Percentiles rank a stretch among this genome's conserved stretches.
Evolutionary conservation across 305 asterid genomes (phyloP).

Genomic region (Solanum hybrid): DNA sequence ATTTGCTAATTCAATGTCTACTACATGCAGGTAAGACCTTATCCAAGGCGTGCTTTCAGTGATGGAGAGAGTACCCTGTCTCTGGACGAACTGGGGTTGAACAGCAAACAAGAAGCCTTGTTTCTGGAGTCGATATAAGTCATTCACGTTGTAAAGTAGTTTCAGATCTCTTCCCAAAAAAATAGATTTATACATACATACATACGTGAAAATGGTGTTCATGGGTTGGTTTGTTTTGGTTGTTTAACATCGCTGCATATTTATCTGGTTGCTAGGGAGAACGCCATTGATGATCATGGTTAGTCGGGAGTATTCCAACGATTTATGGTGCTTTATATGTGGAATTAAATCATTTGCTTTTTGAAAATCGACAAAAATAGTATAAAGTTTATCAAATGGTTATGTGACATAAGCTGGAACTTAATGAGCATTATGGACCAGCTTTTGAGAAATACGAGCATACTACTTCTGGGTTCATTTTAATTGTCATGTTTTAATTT

Average conservation of each 20-base stretch:
- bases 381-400: neutral
- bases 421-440: neutral
- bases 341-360: neutral
- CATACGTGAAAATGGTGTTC: neutral
- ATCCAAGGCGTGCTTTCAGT: constrained; percentile 77
- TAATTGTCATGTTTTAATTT: neutral
- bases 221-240: constrained; percentile 11
- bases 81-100: constrained; percentile 73
- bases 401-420: neutral
- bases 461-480: neutral
- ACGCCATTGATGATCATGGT: neutral
- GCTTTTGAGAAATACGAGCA: neutral
- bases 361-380: neutral
- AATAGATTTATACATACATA: neutral
- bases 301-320: neutral
- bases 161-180: constrained; percentile 2
- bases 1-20: neutral
- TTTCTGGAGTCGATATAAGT: constrained; percentile 69
- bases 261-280: neutral
- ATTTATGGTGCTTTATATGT: neutral
- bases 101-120: constrained; percentile 95
- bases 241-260: neutral
- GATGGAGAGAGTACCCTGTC: constrained; percentile 54
- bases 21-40: constrained; percentile 69
- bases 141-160: constrained; percentile 17